Base-by-base conservation (phyloP, 805 yeast genomes). In the Wickerhamiella cacticola region DNA sequence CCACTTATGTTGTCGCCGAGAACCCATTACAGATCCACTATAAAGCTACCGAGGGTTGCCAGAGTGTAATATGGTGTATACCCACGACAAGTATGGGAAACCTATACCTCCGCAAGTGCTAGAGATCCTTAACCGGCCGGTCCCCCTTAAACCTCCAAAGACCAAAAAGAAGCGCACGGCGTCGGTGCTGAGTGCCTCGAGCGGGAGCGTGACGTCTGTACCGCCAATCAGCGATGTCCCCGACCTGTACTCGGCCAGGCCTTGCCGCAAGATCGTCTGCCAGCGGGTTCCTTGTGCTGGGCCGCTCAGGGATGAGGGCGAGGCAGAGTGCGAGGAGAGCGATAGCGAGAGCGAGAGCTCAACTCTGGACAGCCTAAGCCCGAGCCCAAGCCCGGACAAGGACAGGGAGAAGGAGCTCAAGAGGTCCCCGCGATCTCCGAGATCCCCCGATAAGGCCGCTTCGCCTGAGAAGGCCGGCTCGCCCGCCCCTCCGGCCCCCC, bases 21-120 rank as follows among this genome's bases (percentile, higher is more conserved):
- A n/a, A n/a, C n/a, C n/a, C n/a, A n/a, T n/a, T n/a, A n/a, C n/a
- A n/a, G n/a, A n/a, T n/a, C n/a, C n/a, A n/a, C n/a, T n/a, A n/a
- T n/a, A n/a, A n/a, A n/a, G n/a, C n/a, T n/a, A n/a, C n/a, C n/a
- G n/a, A n/a, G n/a, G n/a, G n/a, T n/a, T n/a, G n/a, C n/a, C n/a
- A n/a, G n/a, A n/a, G n/a, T n/a, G n/a, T n/a, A n/a, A n/a, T n/a
- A 41, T 31, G 34, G 34, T 22, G 34, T 36, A 38, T 25, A 42
- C 47, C 9, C 52, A 45, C 41, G 49, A 45, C 22, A 41, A 42
- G 22, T 23, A 41, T 12, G 49, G 52, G 10, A 38, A 44, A 15
- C 52, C 49, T 13, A 24, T 49, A 31, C 33, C 48, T 24, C 52
- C 52, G 3, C 22, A 18, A 16, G 36, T 49, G 23, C 22, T 34